Base-by-base conservation (phyloP, 1,284 basidiomycete species). In the Trichosporon inkin region DNA sequence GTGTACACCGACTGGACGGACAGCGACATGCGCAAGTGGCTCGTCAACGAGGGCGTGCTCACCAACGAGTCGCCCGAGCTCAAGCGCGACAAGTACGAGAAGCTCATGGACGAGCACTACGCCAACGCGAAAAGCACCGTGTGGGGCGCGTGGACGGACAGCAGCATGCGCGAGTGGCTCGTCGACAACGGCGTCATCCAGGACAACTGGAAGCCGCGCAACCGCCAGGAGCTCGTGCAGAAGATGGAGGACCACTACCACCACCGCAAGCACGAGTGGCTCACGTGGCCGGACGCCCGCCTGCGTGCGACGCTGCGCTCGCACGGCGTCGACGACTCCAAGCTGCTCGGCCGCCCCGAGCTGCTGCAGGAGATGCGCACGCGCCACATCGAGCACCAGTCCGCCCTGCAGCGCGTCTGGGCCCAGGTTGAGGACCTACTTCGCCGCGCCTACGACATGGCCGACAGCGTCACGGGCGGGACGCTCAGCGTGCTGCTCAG, bases 241-340 rank as follows among this genome's bases (percentile, higher is more conserved):
- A 47, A 63, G 59, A 67, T 76, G 63, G 60, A 63, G 68, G 66
- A 64, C 28, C 70, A 79, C 70, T 81, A 82, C 73, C 78, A 78
- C 68, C 71, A 77, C 44, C 66, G 70, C 24, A 76, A 78, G 20
- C 70, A 81, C 7, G 82, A 85, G 3, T 92, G 91, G 76, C 80
- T 92, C 54, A 82, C 84, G n/a, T 94, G 91, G 91, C 90, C 91
- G 14, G 90, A 93, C 69, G 88, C 91, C 3, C 84, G 90, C 49
- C 84, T 94, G 34, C 87, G 91, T 57, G 89, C 88, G 0, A 91
- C 87, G 74, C 82, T 93, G 32, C 84, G 89, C 60, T 84, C 88
- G 71, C 83, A 84, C 62, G 88, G 88, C 54, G 69, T 92, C 38
- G 81, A 83, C 64, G 89, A 92, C 69, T 81, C 82, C 17, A 81